phyloP scores from a whole-genome alignment of 305 asterid genomes.

The Solanum aculeatissimum region DNA sequence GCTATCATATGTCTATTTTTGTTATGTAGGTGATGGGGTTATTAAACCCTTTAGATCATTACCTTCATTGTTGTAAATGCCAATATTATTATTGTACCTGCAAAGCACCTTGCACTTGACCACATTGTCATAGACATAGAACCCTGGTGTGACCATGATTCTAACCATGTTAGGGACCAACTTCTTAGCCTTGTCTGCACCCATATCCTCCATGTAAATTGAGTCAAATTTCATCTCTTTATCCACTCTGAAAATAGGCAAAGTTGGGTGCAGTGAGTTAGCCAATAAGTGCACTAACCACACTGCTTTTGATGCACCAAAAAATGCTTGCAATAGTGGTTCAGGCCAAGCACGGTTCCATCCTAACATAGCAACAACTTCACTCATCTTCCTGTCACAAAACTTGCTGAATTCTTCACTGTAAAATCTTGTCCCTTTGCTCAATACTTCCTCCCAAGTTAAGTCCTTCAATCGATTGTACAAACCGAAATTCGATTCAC shows the following conservation, averaged over 20 bases:
- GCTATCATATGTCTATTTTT: neutral
- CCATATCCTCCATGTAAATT: slow-evolving; percentile 93
- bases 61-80: slow-evolving; percentile 5
- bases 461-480: slow-evolving; percentile 44
- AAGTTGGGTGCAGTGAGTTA: slow-evolving; percentile 66
- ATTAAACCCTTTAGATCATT: slow-evolving; percentile 20
- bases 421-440: slow-evolving; percentile 74
- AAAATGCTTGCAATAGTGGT: slow-evolving; percentile 74
- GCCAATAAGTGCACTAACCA: slow-evolving; percentile 94
- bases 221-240: slow-evolving; percentile 60
- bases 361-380: slow-evolving; percentile 76
- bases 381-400: slow-evolving; percentile 93
- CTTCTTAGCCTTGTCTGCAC: slow-evolving; percentile 55
- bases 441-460: slow-evolving; percentile 82
- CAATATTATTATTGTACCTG: slow-evolving; percentile 43
- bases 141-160: slow-evolving; percentile 94
- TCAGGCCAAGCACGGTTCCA: slow-evolving; percentile 99
- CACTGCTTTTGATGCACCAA: slow-evolving; percentile 73
- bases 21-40: slow-evolving; percentile 42
- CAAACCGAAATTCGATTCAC: slow-evolving; percentile 61
- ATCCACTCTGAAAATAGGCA: slow-evolving; percentile 78
- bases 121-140: slow-evolving; percentile 79
- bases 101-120: slow-evolving; percentile 92
- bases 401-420: slow-evolving; percentile 87
- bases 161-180: slow-evolving; percentile 57